Percentiles rank a stretch among this genome's conserved stretches.
Conservation (phyloP, 139 green algal species). For the Asterochloris erici region DNA sequence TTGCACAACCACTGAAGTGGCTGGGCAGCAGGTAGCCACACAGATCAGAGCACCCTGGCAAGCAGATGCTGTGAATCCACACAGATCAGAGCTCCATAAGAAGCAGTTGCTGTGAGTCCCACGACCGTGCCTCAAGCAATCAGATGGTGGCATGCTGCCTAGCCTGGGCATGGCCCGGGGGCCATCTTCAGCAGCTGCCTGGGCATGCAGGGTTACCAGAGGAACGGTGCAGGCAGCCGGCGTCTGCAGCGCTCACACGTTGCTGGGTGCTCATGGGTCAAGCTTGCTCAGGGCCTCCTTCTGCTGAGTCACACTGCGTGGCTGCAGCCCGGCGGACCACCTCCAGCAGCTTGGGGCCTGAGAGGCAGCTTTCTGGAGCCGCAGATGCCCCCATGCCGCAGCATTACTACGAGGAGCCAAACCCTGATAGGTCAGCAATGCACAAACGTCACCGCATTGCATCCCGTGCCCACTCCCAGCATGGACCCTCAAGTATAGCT, state of each 20-base stretch:
- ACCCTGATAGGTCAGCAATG: slow-evolving; percentile 15
- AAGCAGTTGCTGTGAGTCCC: no score
- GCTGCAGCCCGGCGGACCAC: background rate
- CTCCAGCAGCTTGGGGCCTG: background rate
- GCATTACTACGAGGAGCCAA: slow-evolving; percentile 24
- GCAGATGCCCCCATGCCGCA: background rate
- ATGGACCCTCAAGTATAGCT: background rate
- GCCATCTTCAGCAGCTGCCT: no score
- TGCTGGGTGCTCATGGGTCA: background rate
- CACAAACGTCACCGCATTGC: background rate
- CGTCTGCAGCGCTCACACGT: background rate
- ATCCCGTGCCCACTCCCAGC: background rate
- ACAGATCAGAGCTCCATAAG: no score
- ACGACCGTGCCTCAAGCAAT: no score
- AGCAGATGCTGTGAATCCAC: no score
- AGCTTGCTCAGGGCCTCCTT: background rate
- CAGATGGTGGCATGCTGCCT: no score
- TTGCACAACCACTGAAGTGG: no score
- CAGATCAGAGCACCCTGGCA: no score
- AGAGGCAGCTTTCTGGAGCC: background rate
- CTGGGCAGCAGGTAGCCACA: no score
- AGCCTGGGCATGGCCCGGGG: no score
- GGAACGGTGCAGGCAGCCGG: background rate
- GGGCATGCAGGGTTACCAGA: no score
- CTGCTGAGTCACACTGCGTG: background rate